Base-by-base conservation (phyloP, 108 stramenopile species). In the Bacterosira constricta region DNA sequence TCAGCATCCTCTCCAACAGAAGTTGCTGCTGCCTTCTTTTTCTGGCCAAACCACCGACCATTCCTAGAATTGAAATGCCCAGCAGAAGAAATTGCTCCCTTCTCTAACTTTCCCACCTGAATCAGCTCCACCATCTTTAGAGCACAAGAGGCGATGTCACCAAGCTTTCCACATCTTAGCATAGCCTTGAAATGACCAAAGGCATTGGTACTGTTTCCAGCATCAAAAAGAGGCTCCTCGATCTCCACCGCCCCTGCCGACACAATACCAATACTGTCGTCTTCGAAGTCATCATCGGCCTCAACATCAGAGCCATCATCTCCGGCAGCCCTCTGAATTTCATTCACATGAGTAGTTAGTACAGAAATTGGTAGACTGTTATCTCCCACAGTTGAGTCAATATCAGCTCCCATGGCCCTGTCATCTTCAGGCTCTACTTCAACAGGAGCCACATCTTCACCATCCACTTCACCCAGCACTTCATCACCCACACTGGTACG, bases 61-160 rank as follows among this genome's bases (percentile, higher is more conserved):
- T 42, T n/a, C n/a, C 38, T 52, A 10, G 6, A 49, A 63, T 27
- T 64, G 32, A 10, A 37, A 55, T 46, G 29, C 49, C n/a, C n/a
- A 13, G 30, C 47, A 31, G 27, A 32, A 2, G 29, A 46, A 3
- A 35, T 18, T n/a, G n/a, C n/a, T n/a, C n/a, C n/a, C n/a, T n/a
- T n/a, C n/a, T n/a, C n/a, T n/a, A n/a, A n/a, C n/a, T 45, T 63
- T 21, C 71, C 61, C 18, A 72, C 34, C 32, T 72, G 49, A 11
- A 72, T 13, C 9, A 72, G 41, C 44, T 72, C 34, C 32, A 72
- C 55, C 18, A 71, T 11, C 25, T 46, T 61, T 12, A 71, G 29
- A 26, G 37, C 57, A 27, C 12, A 44, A 12, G 8, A 11, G 0
- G 36, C 38, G 3, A 71, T 37, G 2, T 45, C 57, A 23, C 10